Base-by-base conservation (phyloP, 73 alveolate genomes). In the Uronychia setigera region DNA sequence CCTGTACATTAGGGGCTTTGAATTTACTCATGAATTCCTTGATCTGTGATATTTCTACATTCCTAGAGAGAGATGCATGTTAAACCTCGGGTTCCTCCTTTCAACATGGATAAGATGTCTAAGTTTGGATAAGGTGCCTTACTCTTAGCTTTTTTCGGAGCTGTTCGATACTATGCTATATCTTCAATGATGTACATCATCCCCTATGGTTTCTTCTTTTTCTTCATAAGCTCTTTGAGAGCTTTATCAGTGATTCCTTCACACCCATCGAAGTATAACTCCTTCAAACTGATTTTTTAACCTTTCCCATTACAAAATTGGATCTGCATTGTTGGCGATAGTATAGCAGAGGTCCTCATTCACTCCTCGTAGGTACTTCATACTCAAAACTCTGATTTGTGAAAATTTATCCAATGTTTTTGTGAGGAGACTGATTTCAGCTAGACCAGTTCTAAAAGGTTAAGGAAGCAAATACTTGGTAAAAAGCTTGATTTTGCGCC, bases 251-350 rank as follows among this genome's bases (percentile, higher is more conserved):
- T 86, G 26, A 91, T 59, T 5, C 78, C 80, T 46, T 91, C 96
- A 58, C 96, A 91, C 25, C 96, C 96, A 78, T 91, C 96, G 0
- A 91, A 76, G 33, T 87, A 87, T 0, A 91, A 83, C 58, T 87
- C 94, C 33, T 76, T 84, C 30, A 91, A 59, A 33, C 28, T 87
- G n/a, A 19, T 5, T 5, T 46, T 19, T 11, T n/a, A n/a, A n/a
- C n/a, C 5, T 46, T 46, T 5, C 5, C n/a, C n/a, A 5, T 19
- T 46, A 46, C 67, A 46, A 46, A 19, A 46, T 46, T 46, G 67
- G 67, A 46, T 46, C 19, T 5, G 67, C 67, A 46, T 19, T 46
- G 5, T 5, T 46, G 5, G 67, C 67, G 67, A 46, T 46, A 19
- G 19, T 46, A 5, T 19, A 5, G 19, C 67, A 46, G 19, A 11